Base-by-base conservation (phyloP, 1,284 basidiomycete species). In the Exobasidium rhododendri region DNA sequence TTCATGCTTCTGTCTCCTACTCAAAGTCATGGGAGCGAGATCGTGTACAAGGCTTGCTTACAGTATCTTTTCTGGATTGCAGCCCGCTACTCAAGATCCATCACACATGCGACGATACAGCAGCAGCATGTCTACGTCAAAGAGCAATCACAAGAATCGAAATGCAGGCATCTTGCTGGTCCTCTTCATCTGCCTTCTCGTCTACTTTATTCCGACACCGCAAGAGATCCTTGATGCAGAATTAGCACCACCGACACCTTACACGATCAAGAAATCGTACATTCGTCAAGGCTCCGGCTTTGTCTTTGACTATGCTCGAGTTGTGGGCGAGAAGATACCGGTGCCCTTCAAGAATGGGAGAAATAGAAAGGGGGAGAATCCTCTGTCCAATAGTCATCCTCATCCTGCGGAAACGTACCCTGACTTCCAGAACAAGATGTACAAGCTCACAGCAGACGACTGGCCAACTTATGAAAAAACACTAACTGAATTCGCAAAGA, bases 331-430 rank as follows among this genome's bases (percentile, higher is more conserved):
- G 3, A 28, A 24, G n/a, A 50, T 50, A 13, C 47, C 47, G 13
- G 13, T 13, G 14, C n/a, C 47, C 4, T 50, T 50, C 24, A 50
- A 20, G 2, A 4, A 50, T 26, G 44, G 44, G 24, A 45, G 24
- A 22, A 17, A 17, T n/a, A 45, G 24, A 45, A 40, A 40, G 17
- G 7, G 10, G 17, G 17, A 17, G 35, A 17, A 40, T 10, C 26
- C 47, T 13, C n/a, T 50, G 4, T 50, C 47, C 22, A 50, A 50
- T 28, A 50, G 47, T 50, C 22, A 50, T 24, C 47, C 47, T 26
- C 47, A 50, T 50, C 47, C 47, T 5, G 24, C 13, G 13, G 13
- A 20, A 26, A 20, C n/a, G 3, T 50, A 3, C 13, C 47, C 47
- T 4, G 47, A 50, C 14, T 50, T 50, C 28, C 47, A 50, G 28